Evolutionary conservation across 2,329 filamentous ascomycete species (phyloP).

Genomic region (Stachybotrys elegans): DNA sequence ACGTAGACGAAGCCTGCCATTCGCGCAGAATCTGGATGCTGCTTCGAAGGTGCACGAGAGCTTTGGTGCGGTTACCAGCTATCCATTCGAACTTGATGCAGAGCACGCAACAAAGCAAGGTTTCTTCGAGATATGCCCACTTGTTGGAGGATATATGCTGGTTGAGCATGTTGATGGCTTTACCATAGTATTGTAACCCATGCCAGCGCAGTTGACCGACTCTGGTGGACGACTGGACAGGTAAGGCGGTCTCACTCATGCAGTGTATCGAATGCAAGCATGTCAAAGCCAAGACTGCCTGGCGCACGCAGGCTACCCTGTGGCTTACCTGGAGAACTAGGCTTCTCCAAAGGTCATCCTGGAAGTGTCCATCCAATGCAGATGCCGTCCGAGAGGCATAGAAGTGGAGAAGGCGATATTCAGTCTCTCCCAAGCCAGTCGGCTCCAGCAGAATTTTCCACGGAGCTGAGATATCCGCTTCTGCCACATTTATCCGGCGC

Average conservation of each 20-base stretch:
- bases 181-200: not conserved
- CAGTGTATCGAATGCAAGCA: conserved; percentile 1
- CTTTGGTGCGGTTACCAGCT: not conserved
- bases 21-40: conserved; percentile 1
- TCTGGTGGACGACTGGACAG: not conserved
- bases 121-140: conserved; percentile 2
- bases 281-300: conserved; percentile 2
- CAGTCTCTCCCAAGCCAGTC: not conserved
- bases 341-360: conserved; percentile 1
- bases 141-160: conserved; percentile 1
- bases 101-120: conserved; percentile 1
- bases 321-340: conserved; percentile 1
- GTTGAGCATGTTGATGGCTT: not conserved
- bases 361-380: not conserved
- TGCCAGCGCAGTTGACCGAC: not conserved
- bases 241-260: not conserved
- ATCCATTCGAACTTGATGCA: conserved; percentile 2
- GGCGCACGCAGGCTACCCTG: not conserved
- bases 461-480: not conserved
- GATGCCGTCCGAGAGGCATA: not conserved
- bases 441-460: conserved; percentile 1
- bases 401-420: not conserved
- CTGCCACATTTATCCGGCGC: not conserved
- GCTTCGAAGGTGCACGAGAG: not conserved
- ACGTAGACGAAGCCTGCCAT: not conserved